Evolutionary conservation across 495 filamentous ascomycete species (phyloP).

Genomic region (Hyaloscypha hepaticicola): DNA sequence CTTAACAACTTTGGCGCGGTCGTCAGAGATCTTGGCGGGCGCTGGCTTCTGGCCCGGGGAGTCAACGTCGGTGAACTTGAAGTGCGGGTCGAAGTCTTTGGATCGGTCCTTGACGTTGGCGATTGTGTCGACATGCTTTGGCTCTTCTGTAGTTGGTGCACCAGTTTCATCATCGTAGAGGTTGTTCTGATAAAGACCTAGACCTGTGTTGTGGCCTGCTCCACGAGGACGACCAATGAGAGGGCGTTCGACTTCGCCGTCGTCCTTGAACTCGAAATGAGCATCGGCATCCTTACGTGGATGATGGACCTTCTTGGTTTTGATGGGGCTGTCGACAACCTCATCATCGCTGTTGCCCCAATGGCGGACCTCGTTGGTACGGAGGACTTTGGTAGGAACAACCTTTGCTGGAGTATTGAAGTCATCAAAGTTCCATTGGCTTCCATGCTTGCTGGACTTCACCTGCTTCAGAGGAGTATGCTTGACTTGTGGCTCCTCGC

Average conservation of each 20-base stretch:
- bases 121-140: conserved; percentile 63
- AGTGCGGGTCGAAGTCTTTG: conserved; percentile 75
- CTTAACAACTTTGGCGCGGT: conserved; percentile 59
- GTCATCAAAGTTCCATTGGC: conserved; percentile 84
- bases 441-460: conserved; percentile 59
- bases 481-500: conserved; percentile 44
- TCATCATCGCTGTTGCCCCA: conserved; percentile 71
- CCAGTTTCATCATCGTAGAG: conserved; percentile 58
- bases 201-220: conserved; percentile 55
- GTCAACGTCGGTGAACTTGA: conserved; percentile 64
- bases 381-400: conserved; percentile 43
- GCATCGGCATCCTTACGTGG: conserved; percentile 74
- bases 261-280: conserved; percentile 74
- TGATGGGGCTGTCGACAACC: conserved; percentile 55
- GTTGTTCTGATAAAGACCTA: conserved; percentile 76
- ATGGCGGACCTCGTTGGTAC: conserved; percentile 61
- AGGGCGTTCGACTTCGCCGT: conserved; percentile 38
- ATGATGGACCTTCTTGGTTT: conserved; percentile 54
- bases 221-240: conserved; percentile 43
- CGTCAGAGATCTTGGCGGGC: conserved; percentile 39
- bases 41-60: conserved; percentile 44
- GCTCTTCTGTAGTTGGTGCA: conserved; percentile 53
- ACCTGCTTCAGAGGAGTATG: conserved; percentile 40
- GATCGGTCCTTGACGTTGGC: conserved; percentile 64
- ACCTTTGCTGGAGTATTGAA: conserved; percentile 77